These are phyloP conservation scores for Penicillium decumbens DNA, from an alignment of 2,329 filamentous ascomycete genomes.

Conservation along the genomic window DNA sequence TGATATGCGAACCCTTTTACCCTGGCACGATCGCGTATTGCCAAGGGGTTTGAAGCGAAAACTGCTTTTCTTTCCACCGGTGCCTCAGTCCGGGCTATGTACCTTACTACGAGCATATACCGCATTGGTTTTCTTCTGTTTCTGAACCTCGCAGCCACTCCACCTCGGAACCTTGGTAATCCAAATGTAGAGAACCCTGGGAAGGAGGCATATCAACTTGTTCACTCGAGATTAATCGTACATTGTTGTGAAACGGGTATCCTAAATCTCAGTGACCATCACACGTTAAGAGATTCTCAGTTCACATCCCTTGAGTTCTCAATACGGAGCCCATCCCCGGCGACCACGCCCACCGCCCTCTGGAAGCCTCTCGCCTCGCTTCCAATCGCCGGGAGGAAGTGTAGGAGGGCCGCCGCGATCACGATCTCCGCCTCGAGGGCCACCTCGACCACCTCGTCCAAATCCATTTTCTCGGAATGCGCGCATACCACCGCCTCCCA, in stretches of 20 bases:
- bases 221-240: conserved; percentile 13
- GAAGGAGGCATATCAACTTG: not conserved
- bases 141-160: not conserved
- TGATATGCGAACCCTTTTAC: not conserved
- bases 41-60: conserved; percentile 1
- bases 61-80: conserved; percentile 7
- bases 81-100: conserved; percentile 21
- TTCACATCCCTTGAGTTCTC: conserved; percentile 1
- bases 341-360: conserved; percentile 36
- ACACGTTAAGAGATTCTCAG: not conserved
- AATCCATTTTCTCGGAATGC: conserved; percentile 47
- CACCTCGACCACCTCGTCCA: conserved; percentile 38
- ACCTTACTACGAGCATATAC: conserved; percentile 34
- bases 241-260: conserved; percentile 11
- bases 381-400: conserved; percentile 44
- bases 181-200: not conserved
- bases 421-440: conserved; percentile 35
- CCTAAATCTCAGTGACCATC: not conserved
- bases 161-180: not conserved
- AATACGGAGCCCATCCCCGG: conserved; percentile 42
- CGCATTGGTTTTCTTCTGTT: conserved; percentile 27
- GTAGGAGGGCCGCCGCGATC: conserved; percentile 38
- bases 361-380: conserved; percentile 46
- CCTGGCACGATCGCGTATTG: not conserved
- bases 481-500: conserved; percentile 38